Conservation (phyloP, 305 asterid genomes). For the Plantago coronopus region DNA sequence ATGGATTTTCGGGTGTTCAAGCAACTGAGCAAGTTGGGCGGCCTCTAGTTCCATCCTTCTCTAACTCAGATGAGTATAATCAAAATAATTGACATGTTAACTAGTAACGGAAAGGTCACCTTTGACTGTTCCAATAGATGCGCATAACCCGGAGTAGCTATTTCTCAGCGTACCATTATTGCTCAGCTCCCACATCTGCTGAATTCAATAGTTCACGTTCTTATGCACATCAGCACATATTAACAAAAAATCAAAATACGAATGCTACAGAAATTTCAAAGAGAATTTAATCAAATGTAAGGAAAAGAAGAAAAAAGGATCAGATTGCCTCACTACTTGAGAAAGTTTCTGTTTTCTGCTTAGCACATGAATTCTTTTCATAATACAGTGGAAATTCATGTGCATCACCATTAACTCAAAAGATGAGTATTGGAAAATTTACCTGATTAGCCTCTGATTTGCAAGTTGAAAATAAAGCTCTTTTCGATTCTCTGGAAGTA, state of each 20-base stretch:
- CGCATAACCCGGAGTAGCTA: slow-evolving; percentile 81
- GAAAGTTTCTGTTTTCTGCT: neutral
- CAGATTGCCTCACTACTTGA: too few relatives aligned
- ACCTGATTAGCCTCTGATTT: slow-evolving; percentile 60
- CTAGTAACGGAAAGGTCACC: slow-evolving; percentile 32
- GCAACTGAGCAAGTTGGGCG: too few relatives aligned
- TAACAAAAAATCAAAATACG: too few relatives aligned
- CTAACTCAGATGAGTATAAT: too few relatives aligned
- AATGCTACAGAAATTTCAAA: too few relatives aligned
- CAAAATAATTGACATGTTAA: neutral
- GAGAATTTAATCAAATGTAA: too few relatives aligned
- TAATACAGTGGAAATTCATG: neutral
- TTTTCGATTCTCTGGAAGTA: slow-evolving; percentile 50
- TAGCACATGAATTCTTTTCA: neutral
- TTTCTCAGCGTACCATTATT: slow-evolving; percentile 66
- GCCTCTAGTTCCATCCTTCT: too few relatives aligned
- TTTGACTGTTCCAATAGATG: slow-evolving; percentile 45
- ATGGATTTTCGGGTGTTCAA: too few relatives aligned
- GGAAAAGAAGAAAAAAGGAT: too few relatives aligned
- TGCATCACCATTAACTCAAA: neutral
- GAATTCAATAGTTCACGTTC: slow-evolving; percentile 4
- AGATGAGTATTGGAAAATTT: slow-evolving; percentile 15
- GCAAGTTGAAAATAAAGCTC: slow-evolving; percentile 71
- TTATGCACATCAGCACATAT: too few relatives aligned
- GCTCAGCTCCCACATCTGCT: slow-evolving; percentile 85